phyloP scores from a whole-genome alignment of 169 alveolate species.

The Ichthyophthirius multifiliis region DNA sequence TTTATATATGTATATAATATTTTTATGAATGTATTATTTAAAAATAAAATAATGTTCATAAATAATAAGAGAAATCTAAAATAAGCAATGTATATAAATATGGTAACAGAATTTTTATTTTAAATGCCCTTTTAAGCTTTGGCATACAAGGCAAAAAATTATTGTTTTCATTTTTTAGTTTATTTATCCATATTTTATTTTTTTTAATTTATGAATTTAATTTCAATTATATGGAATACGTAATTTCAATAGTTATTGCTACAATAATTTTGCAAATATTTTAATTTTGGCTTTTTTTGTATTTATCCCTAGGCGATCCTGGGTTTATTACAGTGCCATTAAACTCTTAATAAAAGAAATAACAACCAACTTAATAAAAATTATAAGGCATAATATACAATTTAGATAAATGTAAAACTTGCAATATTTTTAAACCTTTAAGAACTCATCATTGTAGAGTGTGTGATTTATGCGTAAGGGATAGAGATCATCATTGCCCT shows the following conservation, averaged over 20 bases:
- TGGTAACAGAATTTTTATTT: background rate
- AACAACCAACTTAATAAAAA: background rate
- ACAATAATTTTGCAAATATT: background rate
- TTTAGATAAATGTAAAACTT: conserved; percentile 31
- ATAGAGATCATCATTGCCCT: conserved; percentile 52
- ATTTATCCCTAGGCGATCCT: background rate
- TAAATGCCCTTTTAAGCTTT: background rate
- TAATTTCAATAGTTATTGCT: background rate
- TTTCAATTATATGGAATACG: background rate
- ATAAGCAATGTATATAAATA: background rate
- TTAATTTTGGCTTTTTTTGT: background rate
- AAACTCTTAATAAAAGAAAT: background rate
- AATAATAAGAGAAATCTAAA: too few species aligned
- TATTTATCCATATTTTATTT: background rate
- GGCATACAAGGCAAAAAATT: background rate
- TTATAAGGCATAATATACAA: background rate
- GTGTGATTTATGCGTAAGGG: conserved; percentile 46
- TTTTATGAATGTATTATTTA: too few species aligned
- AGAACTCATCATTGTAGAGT: conserved; percentile 40
- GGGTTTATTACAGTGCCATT: background rate
- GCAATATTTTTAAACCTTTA: conserved; percentile 48
- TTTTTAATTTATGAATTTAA: background rate
- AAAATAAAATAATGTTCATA: too few species aligned
- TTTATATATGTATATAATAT: too few species aligned
- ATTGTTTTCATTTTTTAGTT: background rate